These are phyloP conservation scores for Picochlorum sp. DNA, from an alignment of 139 green algal genomes.

Conservation along the genomic window DNA sequence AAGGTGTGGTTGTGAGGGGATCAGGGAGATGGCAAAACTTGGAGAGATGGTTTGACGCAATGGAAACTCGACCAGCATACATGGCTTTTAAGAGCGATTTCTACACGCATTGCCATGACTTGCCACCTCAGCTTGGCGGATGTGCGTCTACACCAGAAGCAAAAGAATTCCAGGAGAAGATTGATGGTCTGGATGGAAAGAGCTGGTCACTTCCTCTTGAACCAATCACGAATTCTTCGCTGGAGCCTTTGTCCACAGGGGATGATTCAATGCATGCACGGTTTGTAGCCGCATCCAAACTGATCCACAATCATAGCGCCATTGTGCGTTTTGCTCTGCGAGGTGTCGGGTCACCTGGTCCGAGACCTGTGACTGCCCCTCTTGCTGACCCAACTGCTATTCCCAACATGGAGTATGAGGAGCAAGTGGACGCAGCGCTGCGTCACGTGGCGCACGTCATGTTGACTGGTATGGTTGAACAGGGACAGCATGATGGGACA, in stretches of 20 bases:
- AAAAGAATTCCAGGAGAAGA: conserved; percentile 34
- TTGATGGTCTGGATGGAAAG: conserved; percentile 64
- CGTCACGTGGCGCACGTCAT: conserved; percentile 73
- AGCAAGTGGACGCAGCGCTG: conserved; percentile 52
- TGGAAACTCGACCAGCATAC: conserved; percentile 82
- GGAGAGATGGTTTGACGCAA: conserved; percentile 79
- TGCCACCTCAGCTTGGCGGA: conserved; percentile 90
- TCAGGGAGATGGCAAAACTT: conserved; percentile 36
- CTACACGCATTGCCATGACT: conserved; percentile 86
- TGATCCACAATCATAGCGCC: conserved; percentile 64
- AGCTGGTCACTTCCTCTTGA: conserved; percentile 73
- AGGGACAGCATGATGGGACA: conserved; percentile 11
- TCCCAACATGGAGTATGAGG: conserved; percentile 26
- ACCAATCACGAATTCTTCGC: conserved; percentile 42
- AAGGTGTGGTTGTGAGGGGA: conserved; percentile 67
- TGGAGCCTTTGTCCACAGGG: conserved; percentile 48
- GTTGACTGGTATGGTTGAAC: conserved; percentile 55
- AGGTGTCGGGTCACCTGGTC: conserved; percentile 51
- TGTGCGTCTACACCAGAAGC: conserved; percentile 48
- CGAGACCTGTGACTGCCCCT: conserved; percentile 57
- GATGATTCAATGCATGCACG: conserved; percentile 54
- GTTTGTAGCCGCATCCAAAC: conserved; percentile 47
- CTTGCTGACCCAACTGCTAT: conserved; percentile 69
- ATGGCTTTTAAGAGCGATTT: conserved; percentile 75
- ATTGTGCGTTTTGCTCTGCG: conserved; percentile 73